Conservation (phyloP, 2,329 filamentous ascomycete genomes). For the Drechmeria coniospora region DNA sequence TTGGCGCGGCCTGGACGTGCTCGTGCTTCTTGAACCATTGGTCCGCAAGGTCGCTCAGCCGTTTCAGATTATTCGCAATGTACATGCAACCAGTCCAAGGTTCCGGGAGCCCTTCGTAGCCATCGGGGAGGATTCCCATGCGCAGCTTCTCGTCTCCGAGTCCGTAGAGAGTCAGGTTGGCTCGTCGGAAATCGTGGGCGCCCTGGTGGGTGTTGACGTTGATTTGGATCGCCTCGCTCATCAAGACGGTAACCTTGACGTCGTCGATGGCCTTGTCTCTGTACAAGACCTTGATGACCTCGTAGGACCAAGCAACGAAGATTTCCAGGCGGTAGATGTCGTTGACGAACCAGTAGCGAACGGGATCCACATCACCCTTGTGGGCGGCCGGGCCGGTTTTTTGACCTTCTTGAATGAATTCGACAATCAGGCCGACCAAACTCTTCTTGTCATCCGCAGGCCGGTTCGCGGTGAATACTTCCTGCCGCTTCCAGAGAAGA, state of each 20-base stretch:
- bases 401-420: slow-evolving; percentile 60
- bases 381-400: slow-evolving; percentile 51
- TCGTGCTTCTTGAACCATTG: slow-evolving; percentile 37
- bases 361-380: slow-evolving; percentile 57
- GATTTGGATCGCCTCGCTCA: slow-evolving; percentile 51
- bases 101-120: slow-evolving; percentile 56
- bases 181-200: slow-evolving; percentile 58
- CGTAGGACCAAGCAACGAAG: slow-evolving; percentile 65
- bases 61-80: slow-evolving; percentile 45
- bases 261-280: slow-evolving; percentile 44
- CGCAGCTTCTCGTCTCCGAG: slow-evolving; percentile 51
- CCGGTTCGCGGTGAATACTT: slow-evolving; percentile 46
- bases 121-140: slow-evolving; percentile 45
- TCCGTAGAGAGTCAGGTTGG: slow-evolving; percentile 57
- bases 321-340: slow-evolving; percentile 58
- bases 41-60: slow-evolving; percentile 41
- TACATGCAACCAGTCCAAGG: slow-evolving; percentile 71
- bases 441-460: slow-evolving; percentile 48
- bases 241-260: slow-evolving; percentile 34
- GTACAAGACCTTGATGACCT: slow-evolving; percentile 58
- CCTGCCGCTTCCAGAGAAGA: slow-evolving; percentile 67
- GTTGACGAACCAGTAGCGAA: slow-evolving; percentile 77
- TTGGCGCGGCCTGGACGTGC: slow-evolving; percentile 14
- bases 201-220: slow-evolving; percentile 39
- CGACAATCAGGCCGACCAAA: slow-evolving; percentile 58